Conservation (phyloP, 2,329 filamentous ascomycete species). For the Monilinia fructigena region DNA sequence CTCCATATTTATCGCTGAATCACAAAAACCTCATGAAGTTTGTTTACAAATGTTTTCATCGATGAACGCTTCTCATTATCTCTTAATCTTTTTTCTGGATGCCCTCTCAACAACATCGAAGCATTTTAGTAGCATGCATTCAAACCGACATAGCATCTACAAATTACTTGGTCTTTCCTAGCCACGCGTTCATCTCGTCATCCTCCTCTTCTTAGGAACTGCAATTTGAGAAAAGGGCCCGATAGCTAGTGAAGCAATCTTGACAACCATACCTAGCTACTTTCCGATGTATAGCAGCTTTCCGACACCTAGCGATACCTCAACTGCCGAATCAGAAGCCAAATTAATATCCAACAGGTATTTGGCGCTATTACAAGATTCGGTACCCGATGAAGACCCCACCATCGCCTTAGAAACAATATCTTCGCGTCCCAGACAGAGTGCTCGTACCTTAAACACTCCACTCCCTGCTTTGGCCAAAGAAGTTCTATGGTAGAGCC, state of each 20-base stretch:
- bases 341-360: not conserved
- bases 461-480: constrained; percentile 3
- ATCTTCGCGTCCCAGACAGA: not conserved
- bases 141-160: not conserved
- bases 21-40: not conserved
- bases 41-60: not conserved
- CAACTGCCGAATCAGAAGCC: not conserved
- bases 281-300: not conserved
- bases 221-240: too few relatives aligned
- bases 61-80: too few relatives aligned
- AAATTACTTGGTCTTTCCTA: not conserved
- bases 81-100: too few relatives aligned
- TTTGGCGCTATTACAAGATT: constrained; percentile 1
- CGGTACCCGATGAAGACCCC: not conserved
- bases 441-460: not conserved
- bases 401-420: not conserved
- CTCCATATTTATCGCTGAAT: not conserved
- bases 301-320: not conserved
- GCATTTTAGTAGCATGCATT: not conserved
- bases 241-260: not conserved
- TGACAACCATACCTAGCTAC: not conserved
- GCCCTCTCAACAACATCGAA: not conserved
- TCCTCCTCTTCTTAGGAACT: not conserved
- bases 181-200: not conserved
- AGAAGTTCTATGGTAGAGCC: constrained; percentile 3